Evolutionary conservation across 768 basidiomycete species (phyloP).

Genomic region (Leccinellum albellum): DNA sequence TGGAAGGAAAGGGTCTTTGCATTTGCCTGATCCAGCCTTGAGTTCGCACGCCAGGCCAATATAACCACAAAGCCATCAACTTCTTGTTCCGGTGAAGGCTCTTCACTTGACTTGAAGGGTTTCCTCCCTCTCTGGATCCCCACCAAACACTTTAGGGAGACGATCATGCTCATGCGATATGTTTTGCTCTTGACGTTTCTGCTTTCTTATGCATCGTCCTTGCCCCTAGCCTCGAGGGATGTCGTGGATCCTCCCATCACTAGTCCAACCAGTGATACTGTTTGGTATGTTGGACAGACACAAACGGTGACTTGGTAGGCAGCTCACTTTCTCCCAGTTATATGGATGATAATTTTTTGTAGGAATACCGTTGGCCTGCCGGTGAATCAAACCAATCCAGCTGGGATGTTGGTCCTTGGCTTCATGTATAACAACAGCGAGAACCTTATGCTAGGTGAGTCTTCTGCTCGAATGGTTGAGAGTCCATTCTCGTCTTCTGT

Average conservation of each 20-base stretch:
- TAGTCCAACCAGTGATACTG: slow-evolving; percentile 37
- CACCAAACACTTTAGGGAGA: slow-evolving; percentile 11
- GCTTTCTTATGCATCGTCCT: slow-evolving; percentile 22
- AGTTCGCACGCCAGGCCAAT: slow-evolving; percentile 22
- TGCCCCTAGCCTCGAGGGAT: slow-evolving; percentile 38
- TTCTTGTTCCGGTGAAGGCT: slow-evolving; percentile 10
- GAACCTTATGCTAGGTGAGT: slow-evolving; percentile 30
- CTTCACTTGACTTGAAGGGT: slow-evolving; percentile 8
- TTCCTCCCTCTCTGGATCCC: slow-evolving; percentile 14
- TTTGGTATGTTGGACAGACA: slow-evolving; percentile 43
- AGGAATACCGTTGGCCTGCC: slow-evolving; percentile 24
- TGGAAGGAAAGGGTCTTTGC: neutral
- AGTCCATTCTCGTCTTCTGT: neutral
- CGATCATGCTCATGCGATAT: slow-evolving; percentile 24
- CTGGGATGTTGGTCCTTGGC: slow-evolving; percentile 31
- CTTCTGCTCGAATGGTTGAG: neutral
- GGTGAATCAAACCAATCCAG: slow-evolving; percentile 26
- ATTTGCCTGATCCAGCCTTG: slow-evolving; percentile 9
- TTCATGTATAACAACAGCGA: slow-evolving; percentile 27
- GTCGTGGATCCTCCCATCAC: slow-evolving; percentile 48
- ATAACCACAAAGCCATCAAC: slow-evolving; percentile 10
- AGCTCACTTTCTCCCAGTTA: neutral
- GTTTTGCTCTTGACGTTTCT: slow-evolving; percentile 20
- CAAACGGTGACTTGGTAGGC: slow-evolving; percentile 52
- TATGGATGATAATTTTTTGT: slow-evolving; percentile 28